Conservation (phyloP, 2,329 filamentous ascomycete species). For the Aphanoascus verrucosus region DNA sequence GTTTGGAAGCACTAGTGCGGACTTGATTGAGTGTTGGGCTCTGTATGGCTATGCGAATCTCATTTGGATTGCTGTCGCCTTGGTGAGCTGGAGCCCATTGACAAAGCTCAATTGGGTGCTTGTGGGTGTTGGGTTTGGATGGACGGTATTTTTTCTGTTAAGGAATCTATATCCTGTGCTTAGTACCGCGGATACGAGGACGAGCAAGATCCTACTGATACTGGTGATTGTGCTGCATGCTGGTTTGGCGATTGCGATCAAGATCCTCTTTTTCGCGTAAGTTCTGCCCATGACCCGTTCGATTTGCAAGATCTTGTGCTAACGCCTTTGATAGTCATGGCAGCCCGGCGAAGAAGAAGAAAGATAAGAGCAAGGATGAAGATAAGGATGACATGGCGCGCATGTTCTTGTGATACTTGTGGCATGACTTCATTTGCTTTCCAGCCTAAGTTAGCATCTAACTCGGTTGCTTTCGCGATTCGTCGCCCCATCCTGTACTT, state of each 20-base stretch:
- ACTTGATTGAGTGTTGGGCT: constrained; percentile 88
- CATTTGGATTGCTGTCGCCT: constrained; percentile 90
- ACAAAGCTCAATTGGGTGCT: constrained; percentile 87
- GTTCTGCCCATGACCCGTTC: constrained; percentile 20
- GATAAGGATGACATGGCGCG: constrained; percentile 24
- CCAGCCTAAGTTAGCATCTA: not conserved
- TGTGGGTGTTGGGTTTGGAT: constrained; percentile 71
- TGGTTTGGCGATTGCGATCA: constrained; percentile 85
- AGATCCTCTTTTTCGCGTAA: constrained; percentile 86
- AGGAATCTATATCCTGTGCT: constrained; percentile 85
- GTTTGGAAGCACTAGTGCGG: constrained; percentile 83
- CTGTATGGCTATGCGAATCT: constrained; percentile 94
- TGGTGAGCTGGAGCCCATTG: constrained; percentile 82
- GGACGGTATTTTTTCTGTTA: constrained; percentile 73
- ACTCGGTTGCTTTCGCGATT: not conserved
- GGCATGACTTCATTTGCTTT: not conserved
- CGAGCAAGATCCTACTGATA: constrained; percentile 75
- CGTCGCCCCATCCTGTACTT: not conserved
- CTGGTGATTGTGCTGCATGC: constrained; percentile 77
- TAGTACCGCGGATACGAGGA: constrained; percentile 83
- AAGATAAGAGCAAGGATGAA: constrained; percentile 25
- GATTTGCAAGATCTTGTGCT: constrained; percentile 9
- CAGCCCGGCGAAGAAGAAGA: constrained; percentile 46
- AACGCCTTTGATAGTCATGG: constrained; percentile 41
- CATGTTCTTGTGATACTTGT: constrained; percentile 23